phyloP scores from a whole-genome alignment of 805 yeast species.

The Candida krabiensis region DNA sequence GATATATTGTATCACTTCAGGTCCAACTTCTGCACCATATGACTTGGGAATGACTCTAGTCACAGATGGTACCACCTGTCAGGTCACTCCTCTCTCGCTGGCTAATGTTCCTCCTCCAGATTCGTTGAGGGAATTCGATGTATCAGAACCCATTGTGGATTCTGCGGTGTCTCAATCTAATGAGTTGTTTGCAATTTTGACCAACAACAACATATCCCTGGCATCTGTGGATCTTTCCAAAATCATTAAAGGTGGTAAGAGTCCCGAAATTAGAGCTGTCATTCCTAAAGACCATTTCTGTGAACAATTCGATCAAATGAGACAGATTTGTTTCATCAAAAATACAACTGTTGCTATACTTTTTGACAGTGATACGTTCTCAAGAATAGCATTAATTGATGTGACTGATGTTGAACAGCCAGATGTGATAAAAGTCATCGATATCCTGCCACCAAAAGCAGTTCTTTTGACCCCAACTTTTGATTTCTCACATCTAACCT shows the following conservation, averaged over 20 bases:
- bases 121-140: slow-evolving; percentile 63
- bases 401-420: slow-evolving; percentile 44
- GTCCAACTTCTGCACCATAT: slow-evolving; percentile 65
- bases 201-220: slow-evolving; percentile 45
- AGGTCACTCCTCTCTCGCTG: slow-evolving; percentile 76
- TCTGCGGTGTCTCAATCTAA: slow-evolving; percentile 65
- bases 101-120: slow-evolving; percentile 97
- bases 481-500: slow-evolving; percentile 51
- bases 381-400: slow-evolving; percentile 53
- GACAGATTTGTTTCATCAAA: slow-evolving; percentile 63
- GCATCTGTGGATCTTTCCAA: slow-evolving; percentile 46
- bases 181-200: slow-evolving; percentile 55
- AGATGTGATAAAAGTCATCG: slow-evolving; percentile 39
- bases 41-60: slow-evolving; percentile 82
- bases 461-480: slow-evolving; percentile 57
- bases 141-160: slow-evolving; percentile 56
- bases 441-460: slow-evolving; percentile 46
- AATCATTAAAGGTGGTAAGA: slow-evolving; percentile 44
- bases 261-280: slow-evolving; percentile 42
- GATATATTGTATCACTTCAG: slow-evolving; percentile 59
- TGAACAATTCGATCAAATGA: slow-evolving; percentile 44
- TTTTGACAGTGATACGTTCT: slow-evolving; percentile 50
- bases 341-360: slow-evolving; percentile 58
- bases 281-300: slow-evolving; percentile 38
- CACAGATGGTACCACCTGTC: slow-evolving; percentile 69